A percentile compares a stretch with the other conserved stretches of the same genome.
phyloP scores from a whole-genome alignment of 1,284 basidiomycete species.

The Boletellus dicymbophilus region DNA sequence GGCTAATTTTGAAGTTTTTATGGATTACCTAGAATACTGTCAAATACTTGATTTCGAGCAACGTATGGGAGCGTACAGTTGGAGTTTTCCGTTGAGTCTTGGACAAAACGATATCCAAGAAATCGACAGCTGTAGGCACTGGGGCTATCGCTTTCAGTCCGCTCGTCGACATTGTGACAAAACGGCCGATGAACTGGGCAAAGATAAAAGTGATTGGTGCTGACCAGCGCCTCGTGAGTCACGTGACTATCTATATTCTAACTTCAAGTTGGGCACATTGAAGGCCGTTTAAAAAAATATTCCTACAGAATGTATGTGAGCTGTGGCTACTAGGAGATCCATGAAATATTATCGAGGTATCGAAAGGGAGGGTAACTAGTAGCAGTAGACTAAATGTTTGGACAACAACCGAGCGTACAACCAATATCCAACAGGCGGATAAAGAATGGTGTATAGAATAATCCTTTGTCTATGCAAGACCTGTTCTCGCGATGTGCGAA shows the following conservation, averaged over 20 bases:
- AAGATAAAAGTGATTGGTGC: conserved; percentile 10
- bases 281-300: no score
- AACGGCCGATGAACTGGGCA: neutral
- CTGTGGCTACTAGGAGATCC: conserved; percentile 29
- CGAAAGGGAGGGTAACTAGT: conserved; percentile 30
- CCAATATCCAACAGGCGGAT: conserved; percentile 16
- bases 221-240: conserved; percentile 12
- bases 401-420: conserved; percentile 10
- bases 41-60: conserved; percentile 2
- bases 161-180: conserved; percentile 73
- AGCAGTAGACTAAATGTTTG: conserved; percentile 21
- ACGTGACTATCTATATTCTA: no score
- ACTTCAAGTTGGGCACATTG: no score
- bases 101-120: conserved; percentile 92
- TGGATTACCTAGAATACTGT: conserved; percentile 73
- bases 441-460: neutral
- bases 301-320: conserved; percentile 23
- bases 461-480: conserved; percentile 41
- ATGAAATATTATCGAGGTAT: conserved; percentile 25
- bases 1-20: conserved; percentile 99
- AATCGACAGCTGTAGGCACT: conserved; percentile 94
- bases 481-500: conserved; percentile 56
- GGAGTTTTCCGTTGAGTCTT: conserved; percentile 98
- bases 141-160: conserved; percentile 96
- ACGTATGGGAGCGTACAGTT: conserved; percentile 56